A percentile compares a stretch with the other conserved stretches of the same genome.
These are phyloP conservation scores for Blastobotrys americana DNA, from an alignment of 805 yeast genomes.

Conservation along the genomic window DNA sequence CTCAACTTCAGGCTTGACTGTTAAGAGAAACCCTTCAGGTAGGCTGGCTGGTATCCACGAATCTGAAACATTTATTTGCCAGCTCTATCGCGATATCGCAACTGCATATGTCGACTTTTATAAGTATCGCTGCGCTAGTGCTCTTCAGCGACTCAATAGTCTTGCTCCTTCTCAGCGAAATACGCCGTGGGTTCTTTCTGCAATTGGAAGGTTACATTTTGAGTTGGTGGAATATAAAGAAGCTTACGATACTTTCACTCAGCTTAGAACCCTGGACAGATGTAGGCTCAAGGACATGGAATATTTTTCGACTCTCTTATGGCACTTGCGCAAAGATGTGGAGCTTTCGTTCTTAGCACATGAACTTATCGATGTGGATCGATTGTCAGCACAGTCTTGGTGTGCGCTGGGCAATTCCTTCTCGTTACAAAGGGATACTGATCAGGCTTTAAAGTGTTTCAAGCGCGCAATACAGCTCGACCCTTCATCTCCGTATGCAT, in stretches of 20 bases:
- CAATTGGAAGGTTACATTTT: conserved; percentile 73
- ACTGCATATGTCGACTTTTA: conserved; percentile 54
- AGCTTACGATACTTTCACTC: conserved; percentile 55
- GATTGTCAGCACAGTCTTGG: conserved; percentile 80
- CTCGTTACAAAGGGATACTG: conserved; percentile 75
- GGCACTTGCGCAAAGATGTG: conserved; percentile 83
- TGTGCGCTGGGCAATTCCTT: conserved; percentile 84
- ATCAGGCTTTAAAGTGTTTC: conserved; percentile 83
- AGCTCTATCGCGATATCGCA: conserved; percentile 46
- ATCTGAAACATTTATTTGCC: conserved; percentile 38
- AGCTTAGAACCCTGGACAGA: conserved; percentile 61
- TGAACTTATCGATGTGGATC: conserved; percentile 62
- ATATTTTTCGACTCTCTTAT: conserved; percentile 75
- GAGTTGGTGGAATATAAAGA: conserved; percentile 82
- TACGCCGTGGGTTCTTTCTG: conserved; percentile 81
- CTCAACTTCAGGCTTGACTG: background rate
- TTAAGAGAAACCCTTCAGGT: background rate
- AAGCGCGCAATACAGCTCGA: conserved; percentile 66
- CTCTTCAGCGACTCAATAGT: conserved; percentile 58
- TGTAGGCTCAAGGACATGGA: conserved; percentile 86
- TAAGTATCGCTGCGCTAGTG: conserved; percentile 70
- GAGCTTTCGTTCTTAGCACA: conserved; percentile 77
- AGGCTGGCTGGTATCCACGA: background rate
- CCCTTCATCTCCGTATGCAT: conserved; percentile 73
- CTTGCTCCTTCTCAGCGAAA: conserved; percentile 56